Evolutionary conservation across 352 stramenopile species (phyloP).

Genomic region (Globisporangium ultimum): DNA sequence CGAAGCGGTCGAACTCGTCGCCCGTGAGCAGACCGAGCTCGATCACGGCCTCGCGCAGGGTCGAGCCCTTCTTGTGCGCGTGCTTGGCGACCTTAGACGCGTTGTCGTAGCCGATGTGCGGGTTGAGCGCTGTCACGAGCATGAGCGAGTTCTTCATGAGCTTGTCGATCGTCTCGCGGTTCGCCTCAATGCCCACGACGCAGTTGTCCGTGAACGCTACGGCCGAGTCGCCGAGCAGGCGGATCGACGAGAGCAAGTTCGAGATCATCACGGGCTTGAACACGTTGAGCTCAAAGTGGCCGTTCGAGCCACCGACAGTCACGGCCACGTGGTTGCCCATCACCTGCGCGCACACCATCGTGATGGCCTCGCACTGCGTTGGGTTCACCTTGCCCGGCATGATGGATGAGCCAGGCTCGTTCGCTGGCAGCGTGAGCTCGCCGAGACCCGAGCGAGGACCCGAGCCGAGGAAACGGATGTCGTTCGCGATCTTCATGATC

Average conservation of each 20-base stretch:
- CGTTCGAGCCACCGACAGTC: constrained; percentile 91
- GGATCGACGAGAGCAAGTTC: constrained; percentile 78
- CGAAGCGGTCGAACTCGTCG: constrained; percentile 95
- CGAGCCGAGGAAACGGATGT: constrained; percentile 70
- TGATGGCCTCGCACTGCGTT: constrained; percentile 95
- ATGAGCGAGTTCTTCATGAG: constrained; percentile 96
- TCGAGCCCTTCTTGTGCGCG: constrained; percentile 92
- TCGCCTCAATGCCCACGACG: constrained; percentile 90
- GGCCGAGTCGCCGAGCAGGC: constrained; percentile 87
- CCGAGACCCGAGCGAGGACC: constrained; percentile 55
- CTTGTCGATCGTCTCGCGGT: constrained; percentile 88
- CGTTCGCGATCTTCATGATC: constrained; percentile 79
- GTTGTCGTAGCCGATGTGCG: constrained; percentile 98
- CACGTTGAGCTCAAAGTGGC: constrained; percentile 97
- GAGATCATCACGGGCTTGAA: constrained; percentile 97
- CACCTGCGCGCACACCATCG: constrained; percentile 94
- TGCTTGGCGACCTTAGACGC: constrained; percentile 95
- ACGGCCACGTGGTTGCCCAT: constrained; percentile 96
- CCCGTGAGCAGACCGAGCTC: constrained; percentile 89
- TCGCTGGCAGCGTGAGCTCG: constrained; percentile 60
- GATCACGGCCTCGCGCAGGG: constrained; percentile 91
- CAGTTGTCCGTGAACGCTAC: constrained; percentile 92
- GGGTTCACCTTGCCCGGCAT: constrained; percentile 79
- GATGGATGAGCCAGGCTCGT: constrained; percentile 71
- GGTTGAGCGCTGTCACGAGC: constrained; percentile 96